These are phyloP conservation scores for Aphanomyces euteiches DNA, from an alignment of 352 stramenopile genomes.

Conservation along the genomic window DNA sequence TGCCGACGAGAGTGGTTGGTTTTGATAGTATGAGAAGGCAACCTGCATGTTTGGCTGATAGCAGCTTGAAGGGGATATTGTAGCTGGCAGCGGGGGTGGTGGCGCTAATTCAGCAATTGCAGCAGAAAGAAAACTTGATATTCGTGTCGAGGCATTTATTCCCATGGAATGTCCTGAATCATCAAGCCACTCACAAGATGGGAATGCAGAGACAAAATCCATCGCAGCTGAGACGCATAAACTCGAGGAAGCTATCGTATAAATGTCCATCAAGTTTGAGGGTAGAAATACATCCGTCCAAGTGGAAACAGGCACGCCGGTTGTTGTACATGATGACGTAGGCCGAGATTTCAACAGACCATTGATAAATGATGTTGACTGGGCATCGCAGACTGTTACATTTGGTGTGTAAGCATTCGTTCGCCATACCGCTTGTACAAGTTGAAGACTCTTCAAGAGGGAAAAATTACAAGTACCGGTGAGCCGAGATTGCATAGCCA, in stretches of 20 bases:
- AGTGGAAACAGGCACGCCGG: neutral
- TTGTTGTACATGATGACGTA: neutral
- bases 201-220: neutral
- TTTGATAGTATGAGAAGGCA: slow-evolving; percentile 4
- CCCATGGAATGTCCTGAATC: neutral
- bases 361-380: no score
- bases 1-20: neutral
- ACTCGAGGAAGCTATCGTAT: neutral
- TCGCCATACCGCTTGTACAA: no score
- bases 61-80: neutral
- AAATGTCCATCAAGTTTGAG: neutral
- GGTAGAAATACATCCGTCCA: neutral
- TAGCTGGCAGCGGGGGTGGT: neutral
- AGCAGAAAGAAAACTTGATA: neutral
- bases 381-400: no score
- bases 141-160: neutral
- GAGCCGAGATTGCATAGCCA: no score
- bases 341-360: neutral
- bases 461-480: no score
- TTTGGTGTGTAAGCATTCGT: no score
- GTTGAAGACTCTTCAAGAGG: no score
- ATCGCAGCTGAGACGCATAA: neutral
- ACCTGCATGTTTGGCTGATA: neutral
- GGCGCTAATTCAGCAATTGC: neutral
- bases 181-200: neutral